Conservation (phyloP, 1,284 basidiomycete genomes). For the Irpex lacteus region DNA sequence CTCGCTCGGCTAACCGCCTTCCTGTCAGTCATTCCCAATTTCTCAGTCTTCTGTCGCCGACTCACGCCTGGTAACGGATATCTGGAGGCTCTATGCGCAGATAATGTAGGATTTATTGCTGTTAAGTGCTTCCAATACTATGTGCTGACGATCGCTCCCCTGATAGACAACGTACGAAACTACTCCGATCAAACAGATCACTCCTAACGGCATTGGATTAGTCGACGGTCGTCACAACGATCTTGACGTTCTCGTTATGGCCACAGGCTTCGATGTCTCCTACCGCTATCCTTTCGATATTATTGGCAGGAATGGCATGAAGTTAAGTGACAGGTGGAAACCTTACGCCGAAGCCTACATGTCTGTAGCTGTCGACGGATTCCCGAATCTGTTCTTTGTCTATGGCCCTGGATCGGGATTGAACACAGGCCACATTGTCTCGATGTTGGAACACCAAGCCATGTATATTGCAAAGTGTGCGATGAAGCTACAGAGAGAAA, state of each 20-base stretch:
- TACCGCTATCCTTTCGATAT: constrained; percentile 50
- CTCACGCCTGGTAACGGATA: constrained; percentile 66
- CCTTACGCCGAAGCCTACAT: constrained; percentile 57
- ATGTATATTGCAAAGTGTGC: constrained; percentile 51
- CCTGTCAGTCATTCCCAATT: constrained; percentile 51
- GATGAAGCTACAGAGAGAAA: constrained; percentile 56
- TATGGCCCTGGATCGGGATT: constrained; percentile 55
- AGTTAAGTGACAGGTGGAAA: constrained; percentile 46
- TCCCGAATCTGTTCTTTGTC: constrained; percentile 58
- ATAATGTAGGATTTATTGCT: constrained; percentile 43
- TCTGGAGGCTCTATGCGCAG: constrained; percentile 57
- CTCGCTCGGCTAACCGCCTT: neutral
- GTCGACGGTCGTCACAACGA: constrained; percentile 50
- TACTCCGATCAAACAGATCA: constrained; percentile 46
- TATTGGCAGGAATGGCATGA: constrained; percentile 45
- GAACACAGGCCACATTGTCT: constrained; percentile 49
- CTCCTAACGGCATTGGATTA: constrained; percentile 52
- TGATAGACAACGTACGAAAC: constrained; percentile 50
- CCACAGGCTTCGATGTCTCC: constrained; percentile 46
- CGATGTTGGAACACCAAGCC: constrained; percentile 53
- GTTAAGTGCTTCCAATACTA: neutral
- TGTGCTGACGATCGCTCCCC: too few relatives aligned
- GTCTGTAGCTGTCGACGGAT: constrained; percentile 51
- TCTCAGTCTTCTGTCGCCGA: constrained; percentile 54
- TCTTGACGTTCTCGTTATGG: constrained; percentile 48